phyloP scores from a whole-genome alignment of 805 yeast genomes.

The Maudiozyma turicensis region DNA sequence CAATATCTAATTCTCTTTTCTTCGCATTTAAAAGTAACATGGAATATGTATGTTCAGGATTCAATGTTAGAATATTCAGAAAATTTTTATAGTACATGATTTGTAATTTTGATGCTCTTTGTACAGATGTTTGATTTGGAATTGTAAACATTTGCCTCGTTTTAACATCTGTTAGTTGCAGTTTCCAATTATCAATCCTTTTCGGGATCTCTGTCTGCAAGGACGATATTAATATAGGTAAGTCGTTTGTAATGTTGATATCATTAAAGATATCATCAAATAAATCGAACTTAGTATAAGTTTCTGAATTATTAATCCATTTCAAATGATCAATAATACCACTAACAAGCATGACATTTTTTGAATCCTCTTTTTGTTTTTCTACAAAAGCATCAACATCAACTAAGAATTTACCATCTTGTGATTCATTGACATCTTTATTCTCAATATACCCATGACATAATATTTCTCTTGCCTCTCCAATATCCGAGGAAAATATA shows the following conservation, averaged over 20 bases:
- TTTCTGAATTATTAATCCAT: conserved; percentile 6
- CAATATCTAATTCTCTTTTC: conserved; percentile 40
- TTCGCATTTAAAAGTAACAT: conserved; percentile 38
- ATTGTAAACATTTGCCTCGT: conserved; percentile 38
- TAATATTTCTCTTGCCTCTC: conserved; percentile 46
- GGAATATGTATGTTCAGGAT: conserved; percentile 29
- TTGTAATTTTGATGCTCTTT: conserved; percentile 45
- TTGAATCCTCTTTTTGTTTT: conserved; percentile 2
- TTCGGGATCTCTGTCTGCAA: neutral
- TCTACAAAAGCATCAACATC: conserved; percentile 5
- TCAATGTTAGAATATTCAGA: conserved; percentile 30
- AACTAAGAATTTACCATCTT: conserved; percentile 5
- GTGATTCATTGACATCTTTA: neutral
- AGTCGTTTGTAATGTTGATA: neutral
- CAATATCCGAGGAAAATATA: conserved; percentile 35
- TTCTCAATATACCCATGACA: conserved; percentile 43
- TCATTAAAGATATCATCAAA: neutral
- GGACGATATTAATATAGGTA: neutral
- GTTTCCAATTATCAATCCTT: conserved; percentile 7
- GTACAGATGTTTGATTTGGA: conserved; percentile 43
- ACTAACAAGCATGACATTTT: conserved; percentile 39
- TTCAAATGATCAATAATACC: conserved; percentile 53
- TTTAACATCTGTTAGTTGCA: conserved; percentile 48
- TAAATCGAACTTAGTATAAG: neutral
- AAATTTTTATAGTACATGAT: conserved; percentile 49